phyloP scores from a whole-genome alignment of 805 yeast genomes.

The Wickerhamomyces tratensis region DNA sequence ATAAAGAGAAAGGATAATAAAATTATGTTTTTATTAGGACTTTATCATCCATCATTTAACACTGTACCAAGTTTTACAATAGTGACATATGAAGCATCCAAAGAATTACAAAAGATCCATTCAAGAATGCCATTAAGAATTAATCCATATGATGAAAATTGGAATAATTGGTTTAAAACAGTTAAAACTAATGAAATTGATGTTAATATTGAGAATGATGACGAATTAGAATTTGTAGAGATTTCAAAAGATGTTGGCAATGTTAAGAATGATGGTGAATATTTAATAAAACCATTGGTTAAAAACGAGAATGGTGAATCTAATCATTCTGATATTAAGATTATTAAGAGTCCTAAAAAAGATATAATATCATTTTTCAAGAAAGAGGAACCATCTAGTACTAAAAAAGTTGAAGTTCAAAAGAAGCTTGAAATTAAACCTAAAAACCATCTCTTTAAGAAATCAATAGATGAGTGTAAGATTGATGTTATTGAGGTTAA shows the following conservation, averaged over 20 bases:
- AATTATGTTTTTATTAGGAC: conserved; percentile 59
- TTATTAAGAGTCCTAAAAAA: no score
- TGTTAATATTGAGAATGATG: conserved; percentile 25
- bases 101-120: conserved; percentile 60
- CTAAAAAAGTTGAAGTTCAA: no score
- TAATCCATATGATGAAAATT: conserved; percentile 44
- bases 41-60: conserved; percentile 22
- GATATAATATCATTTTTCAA: no score
- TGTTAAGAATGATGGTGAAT: conserved; percentile 32
- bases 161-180: conserved; percentile 51
- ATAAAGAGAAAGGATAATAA: conserved; percentile 42
- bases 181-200: conserved; percentile 30
- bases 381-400: no score
- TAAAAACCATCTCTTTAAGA: no score
- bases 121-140: conserved; percentile 69
- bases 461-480: no score
- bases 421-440: no score
- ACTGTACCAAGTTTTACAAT: conserved; percentile 37
- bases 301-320: no score
- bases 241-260: conserved; percentile 63
- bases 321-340: no score
- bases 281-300: conserved; percentile 18
- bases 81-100: conserved; percentile 63
- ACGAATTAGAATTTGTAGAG: conserved; percentile 35
- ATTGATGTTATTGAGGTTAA: no score